Evolutionary conservation across 805 yeast species (phyloP), one percentile per base, ranked within the genome.

Genomic region (Ogataea neopini): DNA sequence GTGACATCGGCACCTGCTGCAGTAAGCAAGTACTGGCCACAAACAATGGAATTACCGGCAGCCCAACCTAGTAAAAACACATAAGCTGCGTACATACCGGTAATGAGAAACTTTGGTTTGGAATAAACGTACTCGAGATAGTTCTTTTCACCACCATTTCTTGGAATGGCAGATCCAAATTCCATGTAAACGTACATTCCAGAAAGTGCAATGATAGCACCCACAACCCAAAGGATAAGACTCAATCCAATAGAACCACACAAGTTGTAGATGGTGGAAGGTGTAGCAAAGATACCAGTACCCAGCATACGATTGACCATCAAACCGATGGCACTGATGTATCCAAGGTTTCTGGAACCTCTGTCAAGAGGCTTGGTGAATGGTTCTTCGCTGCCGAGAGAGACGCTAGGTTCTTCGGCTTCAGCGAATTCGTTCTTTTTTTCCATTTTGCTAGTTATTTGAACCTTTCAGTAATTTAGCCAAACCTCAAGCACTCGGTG

Each of bases 101-200:
- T 80, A 39, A 82, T 76, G 47, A 87, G 71, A 61, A 83, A 85
- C 62, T 70, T 76, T 40, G 95, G 95, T 56, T 77, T 81, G 40
- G 71, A 72, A 70, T 75, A 87, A 48, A 85, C 78, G 56, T 75
- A 83, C 64, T 86, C 92, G 59, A 87, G 69, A 63, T 87, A 87
- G 62, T 85, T 85, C 69, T 86, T 86, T 62, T 87, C 95, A 58
- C 94, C 96, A 56, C 95, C 95, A 60, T 87, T 87, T 69, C 83
- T 80, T 6, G 46, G 40, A 20, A 53, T 53, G 10, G 53, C 57
- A 18, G 55, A 51, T 13, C 95, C 95, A 63, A 85, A 84, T 61
- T 86, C 94, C 81, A 86, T 80, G 64, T 86, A 87, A 3, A 84
- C 88, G 59, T 80, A 75, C 56, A 84, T 64, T 29, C 86, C 86